Evolutionary conservation across 2,329 filamentous ascomycete species (phyloP).

Genomic region (Aspergillus fischeri): DNA sequence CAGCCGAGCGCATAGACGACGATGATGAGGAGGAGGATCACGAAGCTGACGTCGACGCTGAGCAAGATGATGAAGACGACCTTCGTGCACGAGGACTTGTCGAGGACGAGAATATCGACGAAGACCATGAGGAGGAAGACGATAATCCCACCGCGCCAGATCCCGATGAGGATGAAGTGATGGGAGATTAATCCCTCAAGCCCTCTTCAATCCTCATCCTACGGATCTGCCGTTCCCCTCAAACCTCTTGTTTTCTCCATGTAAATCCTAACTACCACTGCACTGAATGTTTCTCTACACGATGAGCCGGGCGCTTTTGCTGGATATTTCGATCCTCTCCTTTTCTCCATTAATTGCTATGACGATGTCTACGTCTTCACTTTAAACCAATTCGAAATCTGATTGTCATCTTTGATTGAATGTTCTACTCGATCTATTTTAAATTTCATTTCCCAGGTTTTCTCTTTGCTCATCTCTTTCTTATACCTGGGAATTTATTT

Average conservation of each 20-base stretch:
- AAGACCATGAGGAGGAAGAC: slow-evolving; percentile 27
- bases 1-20: slow-evolving; percentile 42
- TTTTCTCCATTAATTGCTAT: not conserved
- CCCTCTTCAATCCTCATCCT: not conserved
- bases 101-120: slow-evolving; percentile 44
- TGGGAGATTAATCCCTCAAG: slow-evolving; percentile 34
- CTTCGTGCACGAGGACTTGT: slow-evolving; percentile 32
- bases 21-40: slow-evolving; percentile 38
- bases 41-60: slow-evolving; percentile 18
- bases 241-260: not conserved
- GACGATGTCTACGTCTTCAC: not conserved
- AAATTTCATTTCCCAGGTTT: not conserved
- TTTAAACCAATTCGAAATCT: not conserved
- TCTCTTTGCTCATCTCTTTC: not conserved
- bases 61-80: slow-evolving; percentile 42
- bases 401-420: not conserved
- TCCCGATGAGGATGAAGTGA: slow-evolving; percentile 39
- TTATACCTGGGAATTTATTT: slow-evolving; percentile 2
- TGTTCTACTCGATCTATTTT: not conserved
- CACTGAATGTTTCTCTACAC: not conserved
- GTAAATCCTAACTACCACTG: not conserved
- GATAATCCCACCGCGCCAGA: slow-evolving; percentile 23
- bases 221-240: not conserved
- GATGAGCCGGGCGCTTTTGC: not conserved
- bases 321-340: not conserved